Evolutionary conservation across 2,329 filamentous ascomycete genomes (phyloP), one percentile per base, ranked within the genome.

Genomic region (Pseudofabraea citricarpa): DNA sequence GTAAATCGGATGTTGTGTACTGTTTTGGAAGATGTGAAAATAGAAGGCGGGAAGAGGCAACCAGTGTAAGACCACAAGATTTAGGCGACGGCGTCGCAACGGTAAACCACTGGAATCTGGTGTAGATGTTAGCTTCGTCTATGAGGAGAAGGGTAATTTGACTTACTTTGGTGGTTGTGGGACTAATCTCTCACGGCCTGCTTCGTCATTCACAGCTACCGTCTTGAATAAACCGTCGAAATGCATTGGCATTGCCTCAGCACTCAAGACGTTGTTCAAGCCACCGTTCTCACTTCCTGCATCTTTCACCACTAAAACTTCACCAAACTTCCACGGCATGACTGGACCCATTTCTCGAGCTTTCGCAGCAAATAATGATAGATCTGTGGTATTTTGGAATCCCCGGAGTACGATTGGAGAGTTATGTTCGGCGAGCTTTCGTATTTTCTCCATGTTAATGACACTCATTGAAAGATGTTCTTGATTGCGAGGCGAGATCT

Each of bases 181-280:
- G 2, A 70, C 56, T 1, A 63, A 49, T n/a, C 60, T 59, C n/a
- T 65, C 66, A 5, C 65, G 63, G 0, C 68, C 71, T 1, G 65
- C 56, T 2, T 63, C 60, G 2, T 68, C 59, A 0, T 44, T 56
- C 16, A 64, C 54, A 40, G 70, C 70, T 8, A 65, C 63, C 0
- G 73, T 71, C 52, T 77, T 78, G 63, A 78, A 79, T 21, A 78
- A 58, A 0, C 75, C 76, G 39, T 79, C 75, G 27, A 70, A 79
- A 49, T 79, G 75, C 56, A 76, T 75, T 0, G 76, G 75, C 74
- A 79, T 77, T 48, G 70, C 70, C 45, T 77, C 74, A 2, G 68
- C 65, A 0, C 71, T 75, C 2, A 75, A 63, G 3, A 78, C 72
- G 31, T 77, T 77, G 48, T 77, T 78, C 16, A 70, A 57, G 0